Percentiles rank a stretch among this genome's conserved stretches.
Conservation (phyloP, 116 monocot species). For the Posidonia oceanica region DNA sequence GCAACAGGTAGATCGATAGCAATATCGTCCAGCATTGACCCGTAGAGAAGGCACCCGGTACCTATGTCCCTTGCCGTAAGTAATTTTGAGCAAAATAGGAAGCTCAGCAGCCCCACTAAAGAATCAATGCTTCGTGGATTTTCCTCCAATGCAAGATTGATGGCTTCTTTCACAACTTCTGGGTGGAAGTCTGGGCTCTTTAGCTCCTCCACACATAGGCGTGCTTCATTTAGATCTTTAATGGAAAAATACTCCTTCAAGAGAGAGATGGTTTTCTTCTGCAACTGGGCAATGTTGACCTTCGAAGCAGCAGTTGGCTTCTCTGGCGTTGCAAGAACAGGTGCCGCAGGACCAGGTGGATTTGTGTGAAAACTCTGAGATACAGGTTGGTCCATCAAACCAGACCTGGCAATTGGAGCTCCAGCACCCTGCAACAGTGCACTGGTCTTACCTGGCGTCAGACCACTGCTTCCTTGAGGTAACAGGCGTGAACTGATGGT, state of each 20-base stretch:
- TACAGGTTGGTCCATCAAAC: slow-evolving; percentile 7
- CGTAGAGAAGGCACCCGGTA: slow-evolving; percentile 56
- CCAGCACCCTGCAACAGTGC: slow-evolving; percentile 33
- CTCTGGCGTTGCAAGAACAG: not conserved
- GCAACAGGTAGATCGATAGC: slow-evolving; percentile 68
- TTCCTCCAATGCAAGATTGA: slow-evolving; percentile 58
- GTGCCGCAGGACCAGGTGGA: not conserved
- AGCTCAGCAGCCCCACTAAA: slow-evolving; percentile 33
- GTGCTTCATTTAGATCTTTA: slow-evolving; percentile 26
- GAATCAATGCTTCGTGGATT: slow-evolving; percentile 26
- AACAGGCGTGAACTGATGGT: slow-evolving; percentile 40
- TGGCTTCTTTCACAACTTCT: slow-evolving; percentile 86
- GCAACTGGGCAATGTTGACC: slow-evolving; percentile 9
- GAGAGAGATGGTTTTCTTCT: slow-evolving; percentile 55
- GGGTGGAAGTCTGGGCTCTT: slow-evolving; percentile 60
- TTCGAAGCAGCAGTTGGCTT: not conserved
- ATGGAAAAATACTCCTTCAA: slow-evolving; percentile 10
- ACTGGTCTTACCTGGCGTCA: slow-evolving; percentile 45
- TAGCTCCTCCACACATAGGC: slow-evolving; percentile 70
- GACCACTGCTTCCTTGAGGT: slow-evolving; percentile 50
- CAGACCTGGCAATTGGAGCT: slow-evolving; percentile 6
- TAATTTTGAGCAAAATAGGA: slow-evolving; percentile 25
- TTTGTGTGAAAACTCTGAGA: not conserved
- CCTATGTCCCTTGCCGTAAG: slow-evolving; percentile 36
- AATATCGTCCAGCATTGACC: slow-evolving; percentile 59